Evolutionary conservation across 2,329 filamentous ascomycete genomes (phyloP), one percentile per base, ranked within the genome.

Genomic region (Claviceps spartinae): DNA sequence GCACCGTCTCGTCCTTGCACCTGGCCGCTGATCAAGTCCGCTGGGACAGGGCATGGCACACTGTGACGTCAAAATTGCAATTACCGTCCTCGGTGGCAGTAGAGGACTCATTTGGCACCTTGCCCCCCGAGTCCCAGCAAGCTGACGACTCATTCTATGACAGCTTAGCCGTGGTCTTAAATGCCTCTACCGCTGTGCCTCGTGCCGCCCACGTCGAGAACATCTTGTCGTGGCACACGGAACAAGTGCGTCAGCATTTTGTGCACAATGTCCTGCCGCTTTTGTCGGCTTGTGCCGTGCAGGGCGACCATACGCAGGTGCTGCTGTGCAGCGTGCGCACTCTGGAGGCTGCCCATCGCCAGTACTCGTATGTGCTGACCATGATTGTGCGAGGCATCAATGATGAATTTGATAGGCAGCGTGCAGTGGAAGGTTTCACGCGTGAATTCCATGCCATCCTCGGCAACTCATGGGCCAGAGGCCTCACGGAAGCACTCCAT

Each of bases 371-470:
- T 59, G 76, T 78, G 2, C 61, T 82, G 53, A 70, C 71, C 9
- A 66, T 78, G 49, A 70, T 83, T 48, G 60, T 72, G 36, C 69
- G 73, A 52, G 75, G 71, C 20, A 70, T 77, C 56, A 63, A 69
- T 11, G 64, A 65, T 26, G 63, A 63, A 45, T 63, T 61, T 36
- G 58, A 62, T 26, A 70, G 67, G 51, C 63, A 65, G 46, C 62
- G 63, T 36, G 69, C 69, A 41, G 65, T 73, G 7, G 62, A 61
- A 50, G 77, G 75, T 52, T 85, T 87, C 59, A 71, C 69, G 16
- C 69, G 75, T 48, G 82, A 86, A 56, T 64, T 86, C 11, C 76
- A 84, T 59, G 79, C 82, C 22, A 71, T 85, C 22, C 75, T 86
- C 55, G 76, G 78, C 45, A 83, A 84, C 62, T 82, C 81, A 9